phyloP scores from a whole-genome alignment of 345 rosid species.

The Eucalyptus pauciflora region DNA sequence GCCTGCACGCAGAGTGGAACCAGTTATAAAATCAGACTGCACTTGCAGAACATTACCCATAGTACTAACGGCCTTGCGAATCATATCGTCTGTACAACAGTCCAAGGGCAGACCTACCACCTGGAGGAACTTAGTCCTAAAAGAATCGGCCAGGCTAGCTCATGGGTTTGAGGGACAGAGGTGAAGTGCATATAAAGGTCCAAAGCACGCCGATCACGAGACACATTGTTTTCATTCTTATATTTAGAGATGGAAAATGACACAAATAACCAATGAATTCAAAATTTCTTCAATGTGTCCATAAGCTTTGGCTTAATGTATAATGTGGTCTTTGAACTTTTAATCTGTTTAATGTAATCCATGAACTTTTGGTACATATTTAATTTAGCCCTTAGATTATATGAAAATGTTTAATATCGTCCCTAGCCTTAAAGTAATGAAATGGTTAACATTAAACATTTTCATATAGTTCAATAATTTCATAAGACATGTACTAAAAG shows the following conservation, averaged over 20 bases:
- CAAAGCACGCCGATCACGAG: background rate
- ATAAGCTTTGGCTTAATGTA: background rate
- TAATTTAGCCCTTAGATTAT: fast-evolving
- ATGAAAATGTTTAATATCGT: background rate
- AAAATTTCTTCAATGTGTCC: too few relatives aligned
- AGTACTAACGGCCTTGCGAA: too few relatives aligned
- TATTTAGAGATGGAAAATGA: background rate
- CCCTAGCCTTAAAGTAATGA: fast-evolving
- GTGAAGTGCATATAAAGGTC: background rate
- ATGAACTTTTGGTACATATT: fast-evolving
- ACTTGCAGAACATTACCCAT: too few relatives aligned
- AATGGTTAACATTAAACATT: fast-evolving
- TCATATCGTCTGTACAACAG: too few relatives aligned
- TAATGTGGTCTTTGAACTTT: background rate
- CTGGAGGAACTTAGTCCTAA: background rate
- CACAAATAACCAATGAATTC: background rate
- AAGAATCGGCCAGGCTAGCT: background rate
- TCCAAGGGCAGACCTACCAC: too few relatives aligned
- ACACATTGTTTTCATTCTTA: background rate
- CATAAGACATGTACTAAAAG: background rate
- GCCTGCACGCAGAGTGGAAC: too few relatives aligned
- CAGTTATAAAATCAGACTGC: too few relatives aligned
- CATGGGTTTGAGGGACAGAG: background rate
- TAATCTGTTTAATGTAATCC: too few relatives aligned
- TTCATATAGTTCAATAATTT: background rate